phyloP scores from a whole-genome alignment of 2,329 filamentous ascomycete species.

The Colletotrichum cereale region DNA sequence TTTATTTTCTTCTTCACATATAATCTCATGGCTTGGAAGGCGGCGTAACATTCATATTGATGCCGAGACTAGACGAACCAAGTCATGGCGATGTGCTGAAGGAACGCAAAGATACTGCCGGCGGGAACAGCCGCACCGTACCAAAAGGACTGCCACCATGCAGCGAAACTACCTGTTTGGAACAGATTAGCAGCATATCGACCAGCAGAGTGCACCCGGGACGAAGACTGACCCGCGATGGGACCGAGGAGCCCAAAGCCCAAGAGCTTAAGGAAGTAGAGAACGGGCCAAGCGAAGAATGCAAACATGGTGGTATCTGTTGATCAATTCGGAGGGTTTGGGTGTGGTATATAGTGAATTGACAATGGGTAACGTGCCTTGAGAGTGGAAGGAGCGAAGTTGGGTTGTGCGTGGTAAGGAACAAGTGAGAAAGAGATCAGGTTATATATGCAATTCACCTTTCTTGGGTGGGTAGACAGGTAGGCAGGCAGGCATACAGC shows the following conservation, averaged over 20 bases:
- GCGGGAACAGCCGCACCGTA: background rate
- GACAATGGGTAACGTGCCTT: background rate
- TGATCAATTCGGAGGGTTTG: background rate
- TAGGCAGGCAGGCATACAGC: fast-evolving
- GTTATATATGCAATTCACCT: background rate
- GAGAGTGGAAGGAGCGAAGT: background rate
- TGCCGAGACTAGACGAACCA: background rate
- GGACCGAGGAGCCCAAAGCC: background rate
- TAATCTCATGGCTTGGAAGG: background rate
- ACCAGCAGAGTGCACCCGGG: background rate
- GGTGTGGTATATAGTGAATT: background rate
- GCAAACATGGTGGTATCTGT: background rate
- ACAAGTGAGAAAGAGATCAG: background rate
- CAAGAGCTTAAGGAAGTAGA: background rate
- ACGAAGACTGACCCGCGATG: background rate
- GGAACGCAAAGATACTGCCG: background rate
- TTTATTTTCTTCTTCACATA: background rate
- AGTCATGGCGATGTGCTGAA: background rate
- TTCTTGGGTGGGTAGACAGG: background rate
- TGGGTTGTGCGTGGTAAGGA: background rate
- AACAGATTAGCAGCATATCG: background rate
- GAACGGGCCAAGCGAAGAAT: background rate
- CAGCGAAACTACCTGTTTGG: background rate
- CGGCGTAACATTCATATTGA: background rate
- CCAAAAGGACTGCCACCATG: background rate